Base-by-base conservation (phyloP, 768 basidiomycete species). In the Trametes gibbosa region DNA sequence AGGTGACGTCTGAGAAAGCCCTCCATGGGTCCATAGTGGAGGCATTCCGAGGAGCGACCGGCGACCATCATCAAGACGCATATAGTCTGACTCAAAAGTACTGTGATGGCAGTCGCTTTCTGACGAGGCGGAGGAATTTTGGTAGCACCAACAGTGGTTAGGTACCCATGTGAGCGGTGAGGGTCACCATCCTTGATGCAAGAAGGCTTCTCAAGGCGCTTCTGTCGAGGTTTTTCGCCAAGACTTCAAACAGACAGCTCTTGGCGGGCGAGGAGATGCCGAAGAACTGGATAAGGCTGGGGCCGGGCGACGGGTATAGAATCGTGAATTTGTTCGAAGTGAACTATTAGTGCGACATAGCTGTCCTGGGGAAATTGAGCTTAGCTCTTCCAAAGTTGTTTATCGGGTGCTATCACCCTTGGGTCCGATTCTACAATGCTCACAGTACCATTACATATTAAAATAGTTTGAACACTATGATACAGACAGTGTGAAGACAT, bases 191-290 rank as follows among this genome's bases (percentile, higher is more conserved):
- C 47, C 19, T 17, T 59, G 58, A 53, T 59, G 52, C 29, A n/a
- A 25, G 47, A 50, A 50, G 21, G 29, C 34, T 6, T 7, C 14
- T 17, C 6, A 7, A 23, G 43, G 23, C 19, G 39, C 46, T 49
- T 34, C 51, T 39, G 56, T 32, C 12, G 52, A 6, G 51, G 19
- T 27, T 59, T 32, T 42, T 49, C 27, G 35, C 43, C 52, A 49
- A 41, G 42, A 27, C 3, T 19, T 10, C 14, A 19, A 14, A 16
- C 35, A 19, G 24, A 13, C 25, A 32, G 12, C 16, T 48, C 58
- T 59, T 53, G 58, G 58, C 58, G 12, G 52, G 42, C 58, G 58
- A 59, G 51, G 39, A 59, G 58, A n/a, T 49, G 32, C 58, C 58
- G 58, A 25, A 12, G 23, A 48, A 17, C 19, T 9, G 24, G 32